These are phyloP conservation scores for Blastobotrys persicus DNA, from an alignment of 1,139 yeast species.

Conservation along the genomic window DNA sequence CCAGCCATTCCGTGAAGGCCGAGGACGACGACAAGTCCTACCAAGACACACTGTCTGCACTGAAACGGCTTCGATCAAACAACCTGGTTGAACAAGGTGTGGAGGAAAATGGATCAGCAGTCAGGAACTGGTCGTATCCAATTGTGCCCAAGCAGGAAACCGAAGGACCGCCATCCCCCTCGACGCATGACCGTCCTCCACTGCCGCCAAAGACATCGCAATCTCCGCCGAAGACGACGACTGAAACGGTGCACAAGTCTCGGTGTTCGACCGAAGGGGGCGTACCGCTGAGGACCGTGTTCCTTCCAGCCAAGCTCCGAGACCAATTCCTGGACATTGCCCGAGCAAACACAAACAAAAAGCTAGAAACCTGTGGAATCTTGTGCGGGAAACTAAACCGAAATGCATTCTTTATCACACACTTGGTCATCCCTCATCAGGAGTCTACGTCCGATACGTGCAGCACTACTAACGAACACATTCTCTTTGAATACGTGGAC, in stretches of 20 bases:
- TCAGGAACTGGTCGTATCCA: conserved; percentile 19
- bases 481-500: conserved; percentile 52
- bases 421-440: conserved; percentile 58
- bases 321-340: conserved; percentile 46
- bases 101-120: neutral
- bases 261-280: conserved; percentile 51
- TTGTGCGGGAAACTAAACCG: conserved; percentile 54
- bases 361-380: conserved; percentile 63
- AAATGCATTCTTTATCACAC: conserved; percentile 59
- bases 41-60: conserved; percentile 23
- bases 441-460: conserved; percentile 59
- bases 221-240: no score
- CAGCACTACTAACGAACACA: conserved; percentile 54
- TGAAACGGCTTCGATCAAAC: conserved; percentile 19
- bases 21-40: conserved; percentile 19
- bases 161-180: conserved; percentile 14
- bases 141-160: conserved; percentile 17
- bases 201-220: conserved; percentile 7
- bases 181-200: conserved; percentile 25
- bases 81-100: conserved; percentile 11
- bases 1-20: conserved; percentile 10
- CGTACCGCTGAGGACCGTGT: conserved; percentile 49
- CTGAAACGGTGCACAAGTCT: conserved; percentile 41
- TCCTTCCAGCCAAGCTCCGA: conserved; percentile 46
- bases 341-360: conserved; percentile 44